Base-by-base conservation (phyloP, 1,139 yeast species). In the Pichia sp. region DNA sequence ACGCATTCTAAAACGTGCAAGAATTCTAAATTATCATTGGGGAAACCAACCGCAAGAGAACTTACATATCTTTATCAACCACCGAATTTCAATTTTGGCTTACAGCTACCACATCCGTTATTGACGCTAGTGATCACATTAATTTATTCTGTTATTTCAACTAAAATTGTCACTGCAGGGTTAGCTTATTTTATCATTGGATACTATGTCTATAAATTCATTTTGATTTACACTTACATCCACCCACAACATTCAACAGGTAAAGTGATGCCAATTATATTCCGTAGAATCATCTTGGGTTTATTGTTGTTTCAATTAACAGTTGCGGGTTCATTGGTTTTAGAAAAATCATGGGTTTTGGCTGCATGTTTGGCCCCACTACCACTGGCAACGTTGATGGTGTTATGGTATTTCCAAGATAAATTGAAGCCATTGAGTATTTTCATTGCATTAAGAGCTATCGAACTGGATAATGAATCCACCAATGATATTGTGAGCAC, bases 191-290 rank as follows among this genome's bases (percentile, higher is more conserved):
- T 88, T 59, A 63, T 83, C 18, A 67, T 85, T 47, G 96, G 96
- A 0, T 87, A 79, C 61, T 81, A 80, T 59, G 90, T 86, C 7
- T 85, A 81, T 73, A 88, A 88, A 66, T 88, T 86, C 62, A 95
- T 86, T 66, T 70, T 87, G 52, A 70, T 88, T 53, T 88, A 84
- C 62, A 81, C 91, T 0, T 82, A 84, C 70, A 88, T 86, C 32
- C 96, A 88, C 62, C 87, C 93, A 5, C 95, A 89, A 42, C 96
- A 88, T 64, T 85, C 94, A 0, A 88, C 95, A 0, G 96, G 96
- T 4, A 83, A 83, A 58, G 91, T 87, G 0, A 87, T 95, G 96
- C 91, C 94, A 1, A 69, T 86, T 51, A 83, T 88, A 4, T 81
- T 83, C 63, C 74, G 94, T 54, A 71, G 96, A 53, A 76, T 87